A percentile compares a stretch with the other conserved stretches of the same genome.
Conservation (phyloP, 1,284 basidiomycete genomes). For the Trichosporon coremiiforme region DNA sequence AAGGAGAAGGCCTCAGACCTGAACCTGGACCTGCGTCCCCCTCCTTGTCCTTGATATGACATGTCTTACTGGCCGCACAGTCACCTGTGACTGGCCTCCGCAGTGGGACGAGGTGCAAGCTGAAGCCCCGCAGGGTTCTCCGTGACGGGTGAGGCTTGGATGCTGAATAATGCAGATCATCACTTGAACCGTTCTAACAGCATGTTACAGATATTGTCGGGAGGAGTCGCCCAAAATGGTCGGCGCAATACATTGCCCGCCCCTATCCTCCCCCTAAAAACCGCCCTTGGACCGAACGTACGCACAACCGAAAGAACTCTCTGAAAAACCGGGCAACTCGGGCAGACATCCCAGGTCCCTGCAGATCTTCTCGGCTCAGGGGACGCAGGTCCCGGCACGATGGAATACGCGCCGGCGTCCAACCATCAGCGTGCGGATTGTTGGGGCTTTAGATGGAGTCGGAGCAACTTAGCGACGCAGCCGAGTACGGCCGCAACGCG, state of each 20-base stretch:
- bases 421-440: background rate
- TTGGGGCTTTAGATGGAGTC: background rate
- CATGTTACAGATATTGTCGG: background rate
- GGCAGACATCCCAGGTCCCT: background rate
- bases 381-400: background rate
- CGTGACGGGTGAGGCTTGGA: background rate
- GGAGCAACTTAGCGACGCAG: background rate
- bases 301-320: background rate
- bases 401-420: background rate
- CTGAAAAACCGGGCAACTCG: background rate
- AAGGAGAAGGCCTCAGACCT: background rate
- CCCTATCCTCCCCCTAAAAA: background rate
- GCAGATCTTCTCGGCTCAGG: constrained; percentile 1
- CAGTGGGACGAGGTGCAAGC: constrained; percentile 1
- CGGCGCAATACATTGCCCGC: background rate
- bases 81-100: background rate
- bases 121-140: background rate
- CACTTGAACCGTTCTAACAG: background rate
- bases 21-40: background rate
- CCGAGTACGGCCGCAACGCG: background rate
- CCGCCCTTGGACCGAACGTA: background rate
- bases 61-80: background rate
- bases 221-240: background rate
- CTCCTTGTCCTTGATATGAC: background rate
- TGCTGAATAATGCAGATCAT: background rate